These are phyloP conservation scores for Agaricus subrufescens DNA, from an alignment of 768 basidiomycete species.

Conservation along the genomic window DNA sequence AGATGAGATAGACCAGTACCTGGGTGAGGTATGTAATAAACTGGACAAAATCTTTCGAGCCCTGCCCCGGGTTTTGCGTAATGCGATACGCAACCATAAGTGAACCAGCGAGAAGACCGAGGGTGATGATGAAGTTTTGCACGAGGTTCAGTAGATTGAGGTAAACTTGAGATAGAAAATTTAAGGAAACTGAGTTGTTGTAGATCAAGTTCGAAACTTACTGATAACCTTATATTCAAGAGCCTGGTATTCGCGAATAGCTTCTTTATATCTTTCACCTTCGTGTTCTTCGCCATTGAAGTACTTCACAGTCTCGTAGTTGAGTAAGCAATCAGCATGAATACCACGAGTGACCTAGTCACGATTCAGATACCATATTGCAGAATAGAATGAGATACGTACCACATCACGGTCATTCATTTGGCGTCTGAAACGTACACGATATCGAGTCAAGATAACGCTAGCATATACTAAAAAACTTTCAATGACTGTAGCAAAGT, in stretches of 20 bases:
- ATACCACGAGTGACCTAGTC: conserved; percentile 71
- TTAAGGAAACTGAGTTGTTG: conserved; percentile 3
- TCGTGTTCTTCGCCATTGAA: conserved; percentile 87
- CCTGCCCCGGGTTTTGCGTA: conserved; percentile 38
- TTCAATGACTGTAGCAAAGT: conserved; percentile 39
- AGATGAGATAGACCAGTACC: conserved; percentile 32
- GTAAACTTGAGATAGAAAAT: conserved; percentile 37
- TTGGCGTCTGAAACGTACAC: conserved; percentile 66
- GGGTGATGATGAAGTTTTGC: conserved; percentile 78
- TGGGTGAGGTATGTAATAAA: conserved; percentile 83
- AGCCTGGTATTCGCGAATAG: conserved; percentile 68
- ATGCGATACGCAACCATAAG: conserved; percentile 75
- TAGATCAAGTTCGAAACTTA: conserved; percentile 28
- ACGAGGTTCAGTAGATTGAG: conserved; percentile 72
- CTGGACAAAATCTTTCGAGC: conserved; percentile 64
- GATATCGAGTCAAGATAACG: conserved; percentile 63
- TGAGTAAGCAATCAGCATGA: conserved; percentile 75
- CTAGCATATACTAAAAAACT: conserved; percentile 41
- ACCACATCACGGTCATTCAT: conserved; percentile 85
- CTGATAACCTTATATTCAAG: conserved; percentile 73
- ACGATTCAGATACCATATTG: neutral
- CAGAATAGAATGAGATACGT: conserved; percentile 6
- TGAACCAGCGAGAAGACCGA: conserved; percentile 78
- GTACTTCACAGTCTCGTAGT: conserved; percentile 86
- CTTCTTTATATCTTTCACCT: conserved; percentile 61